Base-by-base conservation (phyloP, 257 asterid genomes). In the Rehmannia glutinosa region DNA sequence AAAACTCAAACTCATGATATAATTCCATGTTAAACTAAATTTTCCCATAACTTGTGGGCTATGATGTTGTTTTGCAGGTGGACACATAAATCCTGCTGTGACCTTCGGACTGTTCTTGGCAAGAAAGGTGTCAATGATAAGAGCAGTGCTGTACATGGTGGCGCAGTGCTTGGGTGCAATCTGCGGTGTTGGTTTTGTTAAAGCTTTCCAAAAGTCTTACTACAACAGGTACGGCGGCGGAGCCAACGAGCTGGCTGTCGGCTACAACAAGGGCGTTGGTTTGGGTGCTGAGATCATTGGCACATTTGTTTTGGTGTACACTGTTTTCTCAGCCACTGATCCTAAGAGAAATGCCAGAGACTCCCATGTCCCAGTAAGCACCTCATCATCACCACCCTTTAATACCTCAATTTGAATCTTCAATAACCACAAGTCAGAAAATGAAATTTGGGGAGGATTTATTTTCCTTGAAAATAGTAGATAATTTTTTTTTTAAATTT, bases 221-320 rank as follows among this genome's bases (percentile, higher is more conserved):
- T 89, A 84, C 85, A 80, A 80, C 69, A 12, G 7, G 2, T 57
- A 70, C 19, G 91, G 92, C 24, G 96, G 96, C 10, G 96, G 96
- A 30, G 85, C 87, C 3, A 87, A 89, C 75, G 23, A 6, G 1
- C 77, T 89, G 0, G 73, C 65, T 50, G 50, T 15, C 9, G 96
- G 91, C 0, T 87, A 86, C 87, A 89, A 55, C 82, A 83, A 64
- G 15, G 96, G 95, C 8, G 78, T 78, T 0, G 96, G 92, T 0
- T 59, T 89, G 57, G 96, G 96, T 3, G 96, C 95, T 28, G 96
- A 89, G 79, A 89, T 89, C 25, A 83, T 89, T 24, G 96, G 96
- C 0, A 89, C 96, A 21, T 89, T 89, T 41, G 90, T 89, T 1
- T 81, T 89, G 61, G 96, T 89, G 20, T 89, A 89, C 90, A 86